A percentile compares a stretch with the other conserved stretches of the same genome.
Conservation (phyloP, 2,329 filamentous ascomycete species). For the Fusarium hainanense region DNA sequence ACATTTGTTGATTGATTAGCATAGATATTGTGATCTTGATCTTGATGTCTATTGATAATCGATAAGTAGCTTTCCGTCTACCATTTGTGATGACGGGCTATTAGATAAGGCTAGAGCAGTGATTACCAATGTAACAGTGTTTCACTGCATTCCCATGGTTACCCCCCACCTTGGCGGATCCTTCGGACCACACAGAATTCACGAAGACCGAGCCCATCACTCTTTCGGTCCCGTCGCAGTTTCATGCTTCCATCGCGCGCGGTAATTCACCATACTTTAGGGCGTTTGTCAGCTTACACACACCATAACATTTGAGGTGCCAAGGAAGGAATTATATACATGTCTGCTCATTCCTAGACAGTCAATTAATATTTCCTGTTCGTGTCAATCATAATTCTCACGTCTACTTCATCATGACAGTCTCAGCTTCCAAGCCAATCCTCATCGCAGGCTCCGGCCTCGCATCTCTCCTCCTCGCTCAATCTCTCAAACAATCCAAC, state of each 20-base stretch:
- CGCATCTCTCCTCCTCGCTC: conserved; percentile 57
- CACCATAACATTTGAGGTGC: neutral
- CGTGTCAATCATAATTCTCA: neutral
- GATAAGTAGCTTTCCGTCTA: neutral
- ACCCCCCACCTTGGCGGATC: neutral
- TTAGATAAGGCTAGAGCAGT: neutral
- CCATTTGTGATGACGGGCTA: neutral
- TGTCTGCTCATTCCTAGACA: fast-evolving
- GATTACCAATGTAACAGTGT: neutral
- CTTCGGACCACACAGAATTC: neutral
- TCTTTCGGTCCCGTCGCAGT: neutral
- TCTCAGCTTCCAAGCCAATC: conserved; percentile 48
- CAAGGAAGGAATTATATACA: neutral
- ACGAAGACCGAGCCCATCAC: neutral
- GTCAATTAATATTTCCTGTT: neutral
- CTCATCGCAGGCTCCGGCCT: conserved; percentile 60
- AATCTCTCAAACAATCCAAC: conserved; percentile 53
- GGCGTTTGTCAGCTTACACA: neutral
- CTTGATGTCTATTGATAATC: neutral
- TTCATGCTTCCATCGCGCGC: neutral
- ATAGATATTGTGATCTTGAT: no score
- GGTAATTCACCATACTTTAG: neutral
- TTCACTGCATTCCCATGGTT: no score
- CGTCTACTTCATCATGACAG: neutral
- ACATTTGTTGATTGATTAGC: no score